phyloP scores from a whole-genome alignment of 306 rosid species.

The Pueraria montana region DNA sequence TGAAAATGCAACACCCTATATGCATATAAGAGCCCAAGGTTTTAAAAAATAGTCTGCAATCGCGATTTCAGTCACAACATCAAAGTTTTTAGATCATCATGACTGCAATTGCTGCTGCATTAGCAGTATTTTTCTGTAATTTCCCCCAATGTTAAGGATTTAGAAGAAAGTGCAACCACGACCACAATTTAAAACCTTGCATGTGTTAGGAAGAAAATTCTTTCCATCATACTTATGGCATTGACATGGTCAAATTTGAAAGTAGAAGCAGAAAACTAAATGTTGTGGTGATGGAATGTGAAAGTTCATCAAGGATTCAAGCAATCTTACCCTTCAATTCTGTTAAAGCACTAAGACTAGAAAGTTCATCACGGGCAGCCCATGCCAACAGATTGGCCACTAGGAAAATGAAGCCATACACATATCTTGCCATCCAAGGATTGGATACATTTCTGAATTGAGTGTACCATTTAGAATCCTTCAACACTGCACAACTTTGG shows the following conservation, averaged over 20 bases:
- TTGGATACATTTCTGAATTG: conserved; percentile 85
- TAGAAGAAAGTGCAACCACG: background rate
- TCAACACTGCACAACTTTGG: conserved; percentile 35
- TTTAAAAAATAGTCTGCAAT: background rate
- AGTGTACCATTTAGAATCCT: conserved; percentile 65
- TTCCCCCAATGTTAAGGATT: background rate
- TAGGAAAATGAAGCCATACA: conserved; percentile 80
- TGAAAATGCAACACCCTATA: background rate
- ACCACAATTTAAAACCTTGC: background rate
- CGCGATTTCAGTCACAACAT: background rate
- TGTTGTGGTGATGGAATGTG: conserved; percentile 4
- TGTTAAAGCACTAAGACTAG: conserved; percentile 60
- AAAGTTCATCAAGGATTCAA: conserved; percentile 39
- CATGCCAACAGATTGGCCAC: conserved; percentile 82
- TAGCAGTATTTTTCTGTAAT: background rate
- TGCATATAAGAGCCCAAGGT: background rate
- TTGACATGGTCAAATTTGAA: background rate
- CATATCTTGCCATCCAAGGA: conserved; percentile 99
- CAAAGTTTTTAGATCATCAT: background rate
- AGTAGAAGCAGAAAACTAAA: background rate
- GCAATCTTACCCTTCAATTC: conserved; percentile 72
- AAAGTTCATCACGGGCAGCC: conserved; percentile 87
- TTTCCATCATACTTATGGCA: background rate
- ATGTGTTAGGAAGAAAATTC: background rate
- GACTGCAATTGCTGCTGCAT: background rate